These are phyloP conservation scores for Yamadazyma diddensiae DNA, from an alignment of 1,139 yeast species.

Conservation along the genomic window DNA sequence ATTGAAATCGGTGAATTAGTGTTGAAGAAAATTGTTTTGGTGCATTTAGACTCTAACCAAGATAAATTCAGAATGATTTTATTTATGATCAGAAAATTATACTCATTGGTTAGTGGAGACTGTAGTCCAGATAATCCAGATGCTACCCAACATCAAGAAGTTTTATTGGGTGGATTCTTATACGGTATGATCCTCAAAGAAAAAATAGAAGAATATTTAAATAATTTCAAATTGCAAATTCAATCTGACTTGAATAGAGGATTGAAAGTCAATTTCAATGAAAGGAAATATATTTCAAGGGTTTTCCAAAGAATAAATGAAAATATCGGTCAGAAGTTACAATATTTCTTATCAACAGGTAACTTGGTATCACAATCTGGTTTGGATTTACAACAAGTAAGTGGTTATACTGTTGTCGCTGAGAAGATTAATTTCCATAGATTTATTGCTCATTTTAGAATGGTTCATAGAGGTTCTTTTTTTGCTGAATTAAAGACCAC, in stretches of 20 bases:
- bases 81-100: conserved; percentile 93
- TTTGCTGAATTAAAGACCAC: conserved; percentile 98
- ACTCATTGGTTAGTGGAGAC: conserved; percentile 93
- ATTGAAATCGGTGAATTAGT: conserved; percentile 89
- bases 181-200: conserved; percentile 97
- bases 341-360: conserved; percentile 95
- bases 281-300: conserved; percentile 76
- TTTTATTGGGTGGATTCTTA: conserved; percentile 89
- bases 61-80: conserved; percentile 86
- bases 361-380: conserved; percentile 90
- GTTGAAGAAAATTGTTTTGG: conserved; percentile 78
- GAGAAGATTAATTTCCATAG: conserved; percentile 97
- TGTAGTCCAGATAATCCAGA: conserved; percentile 98
- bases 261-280: conserved; percentile 77
- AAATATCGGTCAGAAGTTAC: conserved; percentile 91
- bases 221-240: conserved; percentile 67
- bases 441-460: conserved; percentile 94
- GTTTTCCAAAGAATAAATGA: conserved; percentile 82
- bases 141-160: conserved; percentile 98
- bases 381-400: conserved; percentile 94
- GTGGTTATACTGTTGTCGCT: conserved; percentile 98
- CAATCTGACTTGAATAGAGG: conserved; percentile 81
- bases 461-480: conserved; percentile 99
- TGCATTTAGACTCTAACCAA: conserved; percentile 67
- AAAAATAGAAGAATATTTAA: conserved; percentile 89